These are phyloP conservation scores for Gaeumannomyces sp. DNA, from an alignment of 2,329 filamentous ascomycete genomes.

Conservation along the genomic window DNA sequence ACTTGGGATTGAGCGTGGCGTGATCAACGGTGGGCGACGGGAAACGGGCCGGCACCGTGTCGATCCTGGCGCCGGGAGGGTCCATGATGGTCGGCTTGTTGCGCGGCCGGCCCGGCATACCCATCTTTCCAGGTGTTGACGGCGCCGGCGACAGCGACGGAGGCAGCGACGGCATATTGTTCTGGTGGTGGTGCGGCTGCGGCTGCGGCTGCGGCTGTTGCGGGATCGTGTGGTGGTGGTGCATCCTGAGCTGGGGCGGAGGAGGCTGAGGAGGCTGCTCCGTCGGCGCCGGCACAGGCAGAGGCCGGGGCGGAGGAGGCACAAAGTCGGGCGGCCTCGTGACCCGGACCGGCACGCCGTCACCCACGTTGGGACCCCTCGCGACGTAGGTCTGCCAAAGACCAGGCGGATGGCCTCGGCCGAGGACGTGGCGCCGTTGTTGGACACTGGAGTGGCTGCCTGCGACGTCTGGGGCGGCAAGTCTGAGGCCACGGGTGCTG, in stretches of 20 bases:
- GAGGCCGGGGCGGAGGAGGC: background rate
- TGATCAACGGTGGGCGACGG: constrained; percentile 29
- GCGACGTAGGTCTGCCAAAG: background rate
- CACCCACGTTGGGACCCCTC: background rate
- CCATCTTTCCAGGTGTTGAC: background rate
- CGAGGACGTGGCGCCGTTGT: background rate
- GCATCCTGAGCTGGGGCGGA: background rate
- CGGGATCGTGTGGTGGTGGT: background rate
- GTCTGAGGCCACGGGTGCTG: background rate
- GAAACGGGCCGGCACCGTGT: constrained; percentile 17
- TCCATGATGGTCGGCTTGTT: constrained; percentile 23
- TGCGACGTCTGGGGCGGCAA: background rate
- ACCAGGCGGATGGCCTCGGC: too few species aligned
- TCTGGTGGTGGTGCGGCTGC: background rate
- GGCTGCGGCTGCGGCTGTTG: background rate
- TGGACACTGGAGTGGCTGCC: background rate
- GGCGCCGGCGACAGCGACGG: constrained; percentile 3
- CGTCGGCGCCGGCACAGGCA: background rate
- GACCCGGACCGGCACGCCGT: background rate
- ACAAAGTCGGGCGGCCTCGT: background rate
- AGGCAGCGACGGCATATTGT: background rate
- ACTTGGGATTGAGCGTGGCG: constrained; percentile 25
- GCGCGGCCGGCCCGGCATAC: constrained; percentile 8
- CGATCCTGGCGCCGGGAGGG: constrained; percentile 19
- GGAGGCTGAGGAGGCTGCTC: background rate